A percentile compares a stretch with the other conserved stretches of the same genome.
Conservation (phyloP, 73 alveolate species). For the Tetrahymena thermophila region DNA sequence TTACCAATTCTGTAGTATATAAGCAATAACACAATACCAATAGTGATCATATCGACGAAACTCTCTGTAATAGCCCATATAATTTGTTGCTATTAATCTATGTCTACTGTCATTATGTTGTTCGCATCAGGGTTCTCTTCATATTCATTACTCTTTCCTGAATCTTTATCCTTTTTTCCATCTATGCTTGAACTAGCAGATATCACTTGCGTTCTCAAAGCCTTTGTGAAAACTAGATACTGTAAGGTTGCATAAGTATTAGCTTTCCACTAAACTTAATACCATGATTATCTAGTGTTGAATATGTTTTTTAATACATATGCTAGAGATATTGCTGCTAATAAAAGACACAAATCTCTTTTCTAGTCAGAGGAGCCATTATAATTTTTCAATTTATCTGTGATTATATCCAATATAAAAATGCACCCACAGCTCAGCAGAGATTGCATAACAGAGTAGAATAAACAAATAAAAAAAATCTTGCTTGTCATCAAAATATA, state of each 20-base stretch:
- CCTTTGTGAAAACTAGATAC: background rate
- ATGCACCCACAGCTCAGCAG: background rate
- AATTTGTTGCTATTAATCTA: constrained; percentile 7
- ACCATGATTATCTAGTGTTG: background rate
- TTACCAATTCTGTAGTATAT: constrained; percentile 19
- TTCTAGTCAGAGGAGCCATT: background rate
- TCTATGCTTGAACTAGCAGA: background rate
- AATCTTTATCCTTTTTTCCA: background rate
- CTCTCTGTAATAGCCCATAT: constrained; percentile 21
- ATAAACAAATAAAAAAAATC: background rate
- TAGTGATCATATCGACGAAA: background rate
- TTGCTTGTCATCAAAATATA: background rate
- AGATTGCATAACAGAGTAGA: background rate
- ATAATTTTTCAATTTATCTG: background rate
- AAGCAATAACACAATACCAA: background rate
- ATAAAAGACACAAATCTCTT: background rate
- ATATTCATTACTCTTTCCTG: constrained; percentile 18
- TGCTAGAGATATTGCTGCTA: background rate
- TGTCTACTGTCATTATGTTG: constrained; percentile 30
- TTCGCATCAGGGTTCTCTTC: constrained; percentile 31
- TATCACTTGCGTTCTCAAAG: background rate
- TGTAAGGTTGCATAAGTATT: background rate
- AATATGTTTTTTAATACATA: background rate
- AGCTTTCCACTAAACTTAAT: background rate
- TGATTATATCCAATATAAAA: background rate